These are phyloP conservation scores for Penicillium bialowiezense DNA, from an alignment of 495 filamentous ascomycete species.

Conservation along the genomic window DNA sequence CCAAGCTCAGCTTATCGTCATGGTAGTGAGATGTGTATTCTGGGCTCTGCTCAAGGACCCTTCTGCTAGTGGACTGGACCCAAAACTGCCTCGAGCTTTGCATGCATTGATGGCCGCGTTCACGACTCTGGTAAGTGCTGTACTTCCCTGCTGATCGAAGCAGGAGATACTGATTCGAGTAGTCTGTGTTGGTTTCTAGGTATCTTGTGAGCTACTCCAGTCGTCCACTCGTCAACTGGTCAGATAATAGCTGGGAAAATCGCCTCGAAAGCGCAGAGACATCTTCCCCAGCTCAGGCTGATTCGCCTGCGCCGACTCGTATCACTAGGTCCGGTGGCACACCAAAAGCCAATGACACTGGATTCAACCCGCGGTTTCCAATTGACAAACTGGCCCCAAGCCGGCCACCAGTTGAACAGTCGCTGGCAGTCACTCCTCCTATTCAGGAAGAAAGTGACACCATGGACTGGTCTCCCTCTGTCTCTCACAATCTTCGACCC, in stretches of 20 bases:
- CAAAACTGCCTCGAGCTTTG: conserved; percentile 39
- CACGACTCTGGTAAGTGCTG: conserved; percentile 51
- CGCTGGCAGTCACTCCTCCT: conserved; percentile 31
- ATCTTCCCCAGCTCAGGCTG: conserved; percentile 17
- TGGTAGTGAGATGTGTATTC: conserved; percentile 55
- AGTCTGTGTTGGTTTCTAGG: conserved; percentile 42
- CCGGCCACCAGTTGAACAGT: conserved; percentile 18
- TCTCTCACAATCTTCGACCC: conserved; percentile 44
- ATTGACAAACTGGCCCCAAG: conserved; percentile 37
- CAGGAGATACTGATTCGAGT: conserved; percentile 16
- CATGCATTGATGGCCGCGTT: conserved; percentile 58
- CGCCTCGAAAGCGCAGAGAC: conserved; percentile 27
- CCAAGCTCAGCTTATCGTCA: conserved; percentile 59
- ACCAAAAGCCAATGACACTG: conserved; percentile 17
- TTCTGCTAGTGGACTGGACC: conserved; percentile 40
- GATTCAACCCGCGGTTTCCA: conserved; percentile 34
- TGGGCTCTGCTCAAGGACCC: conserved; percentile 50
- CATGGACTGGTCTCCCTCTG: conserved; percentile 85
- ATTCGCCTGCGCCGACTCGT: conserved; percentile 4
- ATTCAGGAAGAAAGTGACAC: conserved; percentile 44
- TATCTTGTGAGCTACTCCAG: conserved; percentile 50
- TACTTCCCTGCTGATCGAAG: background rate
- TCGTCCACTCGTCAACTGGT: conserved; percentile 55
- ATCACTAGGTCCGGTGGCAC: conserved; percentile 15
- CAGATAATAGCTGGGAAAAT: conserved; percentile 38